Percentiles rank a stretch among this genome's conserved stretches.
Conservation (phyloP, 1,284 basidiomycete genomes). For the Singerocomus rubriflavus region DNA sequence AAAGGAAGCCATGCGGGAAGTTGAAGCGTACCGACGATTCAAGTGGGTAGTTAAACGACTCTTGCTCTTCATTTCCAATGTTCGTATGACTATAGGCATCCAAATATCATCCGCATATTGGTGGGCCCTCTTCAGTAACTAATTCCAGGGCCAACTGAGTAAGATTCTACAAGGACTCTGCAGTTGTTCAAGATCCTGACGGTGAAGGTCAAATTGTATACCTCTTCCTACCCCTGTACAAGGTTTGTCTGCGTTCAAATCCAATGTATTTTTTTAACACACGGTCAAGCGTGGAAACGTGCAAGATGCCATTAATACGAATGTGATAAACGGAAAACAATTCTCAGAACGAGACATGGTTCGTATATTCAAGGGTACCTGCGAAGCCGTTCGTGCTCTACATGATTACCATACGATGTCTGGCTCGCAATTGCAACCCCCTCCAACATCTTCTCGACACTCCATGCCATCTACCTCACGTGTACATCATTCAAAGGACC, state of each 20-base stretch:
- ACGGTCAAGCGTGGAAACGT: conserved; percentile 75
- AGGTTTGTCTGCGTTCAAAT: conserved; percentile 41
- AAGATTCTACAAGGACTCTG: conserved; percentile 66
- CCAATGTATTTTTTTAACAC: conserved; percentile 11
- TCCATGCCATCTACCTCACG: conserved; percentile 26
- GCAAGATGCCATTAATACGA: conserved; percentile 90
- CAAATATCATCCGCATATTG: conserved; percentile 86
- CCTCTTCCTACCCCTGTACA: conserved; percentile 87
- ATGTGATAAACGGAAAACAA: conserved; percentile 79
- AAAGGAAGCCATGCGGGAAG: conserved; percentile 84
- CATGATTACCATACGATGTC: conserved; percentile 71
- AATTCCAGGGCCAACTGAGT: not conserved
- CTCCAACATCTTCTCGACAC: conserved; percentile 19
- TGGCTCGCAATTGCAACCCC: conserved; percentile 34
- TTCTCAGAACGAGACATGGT: conserved; percentile 90
- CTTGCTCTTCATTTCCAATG: not conserved
- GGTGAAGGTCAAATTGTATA: conserved; percentile 96
- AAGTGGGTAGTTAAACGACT: conserved; percentile 51
- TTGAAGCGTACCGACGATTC: conserved; percentile 89
- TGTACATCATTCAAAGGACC: conserved; percentile 19
- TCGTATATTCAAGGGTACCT: conserved; percentile 89
- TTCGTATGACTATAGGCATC: conserved; percentile 54
- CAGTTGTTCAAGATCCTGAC: conserved; percentile 88
- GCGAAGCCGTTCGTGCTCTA: conserved; percentile 91
- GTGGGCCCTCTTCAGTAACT: conserved; percentile 37